Conservation (phyloP, 139 green algal genomes). For the Zygnema circumcarinatum region DNA sequence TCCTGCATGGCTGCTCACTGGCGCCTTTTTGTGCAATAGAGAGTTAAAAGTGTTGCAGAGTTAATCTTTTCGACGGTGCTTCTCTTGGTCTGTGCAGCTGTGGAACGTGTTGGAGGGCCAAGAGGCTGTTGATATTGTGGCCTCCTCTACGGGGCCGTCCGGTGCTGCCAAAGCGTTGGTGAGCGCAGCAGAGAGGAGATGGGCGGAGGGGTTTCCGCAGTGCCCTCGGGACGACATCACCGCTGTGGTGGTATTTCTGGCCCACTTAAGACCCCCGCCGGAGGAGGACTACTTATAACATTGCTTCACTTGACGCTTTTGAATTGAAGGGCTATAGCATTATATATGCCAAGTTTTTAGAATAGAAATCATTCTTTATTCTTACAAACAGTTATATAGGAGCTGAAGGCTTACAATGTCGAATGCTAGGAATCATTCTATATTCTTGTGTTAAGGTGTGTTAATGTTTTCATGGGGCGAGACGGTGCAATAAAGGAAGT, state of each 20-base stretch:
- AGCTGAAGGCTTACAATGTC: no score
- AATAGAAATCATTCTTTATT: background rate
- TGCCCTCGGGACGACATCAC: background rate
- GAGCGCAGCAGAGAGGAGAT: background rate
- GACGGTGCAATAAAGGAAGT: no score
- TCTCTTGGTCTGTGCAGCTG: background rate
- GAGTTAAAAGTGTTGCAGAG: no score
- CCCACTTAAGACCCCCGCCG: background rate
- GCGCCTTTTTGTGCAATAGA: no score
- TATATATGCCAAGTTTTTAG: background rate
- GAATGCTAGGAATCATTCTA: no score
- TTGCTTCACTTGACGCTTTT: background rate
- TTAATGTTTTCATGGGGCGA: no score
- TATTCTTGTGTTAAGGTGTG: no score
- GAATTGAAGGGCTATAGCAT: background rate
- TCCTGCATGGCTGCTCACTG: no score
- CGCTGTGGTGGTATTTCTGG: background rate
- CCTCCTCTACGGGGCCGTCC: background rate
- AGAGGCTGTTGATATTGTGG: slow-evolving; percentile 15
- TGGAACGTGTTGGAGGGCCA: slow-evolving; percentile 17
- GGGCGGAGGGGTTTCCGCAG: background rate
- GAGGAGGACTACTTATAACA: background rate
- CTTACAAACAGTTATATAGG: background rate
- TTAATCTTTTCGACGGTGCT: background rate
- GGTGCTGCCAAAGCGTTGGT: background rate